Conservation (phyloP, 2,329 filamentous ascomycete genomes). For the Fusarium sp. region DNA sequence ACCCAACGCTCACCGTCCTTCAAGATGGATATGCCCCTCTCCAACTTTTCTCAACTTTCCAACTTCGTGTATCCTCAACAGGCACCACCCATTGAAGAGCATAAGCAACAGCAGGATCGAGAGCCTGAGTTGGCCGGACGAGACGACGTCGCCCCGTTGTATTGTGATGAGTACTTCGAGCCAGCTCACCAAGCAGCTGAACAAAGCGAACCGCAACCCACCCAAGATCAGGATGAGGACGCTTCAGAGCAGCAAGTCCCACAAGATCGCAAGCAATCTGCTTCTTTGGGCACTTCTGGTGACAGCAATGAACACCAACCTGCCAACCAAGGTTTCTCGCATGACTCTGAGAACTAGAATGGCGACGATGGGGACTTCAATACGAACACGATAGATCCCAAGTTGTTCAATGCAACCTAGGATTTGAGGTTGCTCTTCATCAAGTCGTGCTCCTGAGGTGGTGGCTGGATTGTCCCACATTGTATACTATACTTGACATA, state of each 20-base stretch:
- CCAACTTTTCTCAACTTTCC: not conserved
- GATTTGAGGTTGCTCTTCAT: not conserved
- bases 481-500: not conserved
- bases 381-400: not conserved
- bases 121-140: not conserved
- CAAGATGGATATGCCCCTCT: not conserved
- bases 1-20: conserved; percentile 1
- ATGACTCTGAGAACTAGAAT: not conserved
- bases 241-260: not conserved
- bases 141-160: not conserved
- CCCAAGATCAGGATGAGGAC: not conserved
- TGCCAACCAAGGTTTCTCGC: too few species aligned
- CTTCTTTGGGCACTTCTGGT: not conserved
- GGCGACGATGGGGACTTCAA: not conserved
- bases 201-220: not conserved
- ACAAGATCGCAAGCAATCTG: not conserved
- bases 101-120: not conserved
- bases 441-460: not conserved
- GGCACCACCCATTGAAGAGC: not conserved
- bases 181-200: not conserved
- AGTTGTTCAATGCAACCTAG: not conserved
- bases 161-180: conserved; percentile 14
- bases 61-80: not conserved
- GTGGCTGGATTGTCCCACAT: not conserved
- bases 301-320: not conserved